phyloP scores from a whole-genome alignment of 1,139 yeast species.

The Saccharomyces hybrid region DNA sequence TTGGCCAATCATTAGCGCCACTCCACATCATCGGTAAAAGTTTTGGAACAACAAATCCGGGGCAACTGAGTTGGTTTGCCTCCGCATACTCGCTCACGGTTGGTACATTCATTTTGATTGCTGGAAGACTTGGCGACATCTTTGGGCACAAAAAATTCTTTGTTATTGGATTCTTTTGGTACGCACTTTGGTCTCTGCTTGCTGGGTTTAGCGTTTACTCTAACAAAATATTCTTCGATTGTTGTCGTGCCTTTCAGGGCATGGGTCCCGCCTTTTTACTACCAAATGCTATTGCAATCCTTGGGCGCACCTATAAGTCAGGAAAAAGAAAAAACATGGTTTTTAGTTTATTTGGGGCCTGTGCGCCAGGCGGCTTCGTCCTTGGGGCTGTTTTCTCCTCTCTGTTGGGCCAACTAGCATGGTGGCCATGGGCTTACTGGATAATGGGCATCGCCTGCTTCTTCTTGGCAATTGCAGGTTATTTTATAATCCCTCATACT shows the following conservation, averaged over 20 bases:
- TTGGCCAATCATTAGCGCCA: constrained; percentile 14
- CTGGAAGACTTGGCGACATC: constrained; percentile 61
- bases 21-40: constrained; percentile 12
- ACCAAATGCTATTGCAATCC: constrained; percentile 51
- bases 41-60: constrained; percentile 10
- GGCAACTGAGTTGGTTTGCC: constrained; percentile 10
- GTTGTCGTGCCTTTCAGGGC: constrained; percentile 54
- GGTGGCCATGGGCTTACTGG: constrained; percentile 48
- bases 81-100: constrained; percentile 1
- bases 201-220: constrained; percentile 46
- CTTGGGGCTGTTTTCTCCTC: constrained; percentile 42
- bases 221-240: constrained; percentile 38
- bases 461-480: constrained; percentile 29
- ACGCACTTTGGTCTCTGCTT: constrained; percentile 43
- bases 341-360: constrained; percentile 43
- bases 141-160: constrained; percentile 48
- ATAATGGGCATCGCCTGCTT: constrained; percentile 34
- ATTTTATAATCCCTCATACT: constrained; percentile 33
- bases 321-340: constrained; percentile 40
- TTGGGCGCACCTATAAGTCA: constrained; percentile 39
- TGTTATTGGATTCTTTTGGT: constrained; percentile 43
- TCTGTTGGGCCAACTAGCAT: constrained; percentile 35
- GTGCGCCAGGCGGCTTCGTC: constrained; percentile 46
- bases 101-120: constrained; percentile 41
- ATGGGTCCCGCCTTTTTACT: constrained; percentile 50